phyloP scores from a whole-genome alignment of 2,329 filamentous ascomycete species.

The Blumeria graminis region DNA sequence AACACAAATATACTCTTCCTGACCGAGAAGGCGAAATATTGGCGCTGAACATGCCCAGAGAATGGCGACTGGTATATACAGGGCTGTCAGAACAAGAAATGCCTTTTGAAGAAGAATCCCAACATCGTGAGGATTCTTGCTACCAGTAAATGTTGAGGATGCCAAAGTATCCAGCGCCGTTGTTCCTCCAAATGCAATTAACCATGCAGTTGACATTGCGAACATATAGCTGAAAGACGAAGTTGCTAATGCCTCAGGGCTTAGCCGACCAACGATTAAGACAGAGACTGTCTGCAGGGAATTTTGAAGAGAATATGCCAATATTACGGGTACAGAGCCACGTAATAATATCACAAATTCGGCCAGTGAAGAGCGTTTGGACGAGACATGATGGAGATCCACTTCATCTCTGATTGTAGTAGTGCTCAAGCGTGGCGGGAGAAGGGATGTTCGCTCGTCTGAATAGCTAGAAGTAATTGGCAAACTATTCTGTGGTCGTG shows the following conservation, averaged over 20 bases:
- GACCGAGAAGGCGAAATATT: slow-evolving; percentile 49
- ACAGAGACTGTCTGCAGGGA: slow-evolving; percentile 65
- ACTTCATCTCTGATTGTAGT: slow-evolving; percentile 7
- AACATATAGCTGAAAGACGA: slow-evolving; percentile 88
- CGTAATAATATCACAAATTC: slow-evolving; percentile 47
- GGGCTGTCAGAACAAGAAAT: slow-evolving; percentile 42
- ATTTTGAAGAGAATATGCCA: slow-evolving; percentile 71
- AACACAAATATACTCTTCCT: slow-evolving; percentile 52
- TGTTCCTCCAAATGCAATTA: slow-evolving; percentile 64
- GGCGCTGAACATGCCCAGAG: slow-evolving; percentile 55
- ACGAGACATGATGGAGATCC: neutral
- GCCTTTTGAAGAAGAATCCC: slow-evolving; percentile 58
- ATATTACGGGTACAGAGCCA: slow-evolving; percentile 50
- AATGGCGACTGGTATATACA: slow-evolving; percentile 49
- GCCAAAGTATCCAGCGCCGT: slow-evolving; percentile 71
- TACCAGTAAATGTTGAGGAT: slow-evolving; percentile 61
- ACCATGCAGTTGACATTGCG: slow-evolving; percentile 69
- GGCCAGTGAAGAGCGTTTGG: slow-evolving; percentile 16
- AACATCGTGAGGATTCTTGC: slow-evolving; percentile 52
- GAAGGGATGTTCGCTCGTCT: slow-evolving; percentile 13
- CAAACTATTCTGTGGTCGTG: neutral
- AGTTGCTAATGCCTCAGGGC: slow-evolving; percentile 55
- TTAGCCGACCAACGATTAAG: slow-evolving; percentile 55
- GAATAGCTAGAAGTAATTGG: slow-evolving; percentile 7
- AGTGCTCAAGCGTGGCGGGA: slow-evolving; percentile 5